phyloP scores from a whole-genome alignment of 345 rosid species.

The Syzygium aromaticum region DNA sequence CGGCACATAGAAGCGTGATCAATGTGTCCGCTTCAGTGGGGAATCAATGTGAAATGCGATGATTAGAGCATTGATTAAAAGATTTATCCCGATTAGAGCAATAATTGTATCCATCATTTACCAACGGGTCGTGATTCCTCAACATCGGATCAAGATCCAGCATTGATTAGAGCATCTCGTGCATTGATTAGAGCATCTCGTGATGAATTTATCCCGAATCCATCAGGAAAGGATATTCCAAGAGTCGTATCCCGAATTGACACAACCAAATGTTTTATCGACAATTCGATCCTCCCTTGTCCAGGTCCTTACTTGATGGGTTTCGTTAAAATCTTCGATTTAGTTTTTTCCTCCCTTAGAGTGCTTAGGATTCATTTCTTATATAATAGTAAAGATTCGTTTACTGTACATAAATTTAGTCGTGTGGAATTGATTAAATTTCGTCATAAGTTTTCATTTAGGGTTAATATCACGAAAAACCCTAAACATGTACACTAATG shows the following conservation, averaged over 20 bases:
- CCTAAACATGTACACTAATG: too few species aligned
- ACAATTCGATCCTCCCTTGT: background rate
- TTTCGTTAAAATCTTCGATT: background rate
- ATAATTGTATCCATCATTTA: too few species aligned
- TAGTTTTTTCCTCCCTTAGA: background rate
- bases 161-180: background rate
- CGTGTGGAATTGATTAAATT: background rate
- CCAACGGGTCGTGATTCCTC: background rate
- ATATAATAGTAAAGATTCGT: background rate
- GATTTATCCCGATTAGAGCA: too few species aligned
- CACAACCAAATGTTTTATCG: background rate
- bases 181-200: background rate
- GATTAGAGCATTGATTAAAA: too few species aligned
- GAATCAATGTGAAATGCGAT: background rate
- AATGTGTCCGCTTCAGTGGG: background rate
- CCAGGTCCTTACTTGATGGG: background rate
- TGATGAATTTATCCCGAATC: background rate
- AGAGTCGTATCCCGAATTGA: background rate
- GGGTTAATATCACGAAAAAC: too few species aligned
- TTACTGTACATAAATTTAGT: background rate
- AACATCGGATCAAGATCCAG: background rate
- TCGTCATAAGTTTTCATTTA: background rate
- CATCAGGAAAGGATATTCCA: background rate
- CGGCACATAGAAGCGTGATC: background rate
- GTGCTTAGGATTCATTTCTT: background rate